Conservation (phyloP, 1,139 yeast genomes). For the Yamadazyma spencermartinsiae region DNA sequence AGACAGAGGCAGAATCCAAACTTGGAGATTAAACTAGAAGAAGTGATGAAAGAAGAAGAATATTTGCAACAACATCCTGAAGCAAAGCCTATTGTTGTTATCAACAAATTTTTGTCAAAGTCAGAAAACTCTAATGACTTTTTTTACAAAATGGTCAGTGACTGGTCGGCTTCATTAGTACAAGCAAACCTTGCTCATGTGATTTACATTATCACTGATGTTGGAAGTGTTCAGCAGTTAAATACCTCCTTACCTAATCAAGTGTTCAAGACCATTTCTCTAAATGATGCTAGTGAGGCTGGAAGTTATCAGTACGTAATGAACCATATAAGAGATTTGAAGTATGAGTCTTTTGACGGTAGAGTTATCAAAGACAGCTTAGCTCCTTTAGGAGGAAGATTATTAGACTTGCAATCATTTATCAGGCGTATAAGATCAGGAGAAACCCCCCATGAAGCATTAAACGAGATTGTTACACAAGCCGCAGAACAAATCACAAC, state of each 20-base stretch:
- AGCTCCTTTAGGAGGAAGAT: slow-evolving; percentile 87
- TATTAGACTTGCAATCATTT: slow-evolving; percentile 90
- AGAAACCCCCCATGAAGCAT: slow-evolving; percentile 74
- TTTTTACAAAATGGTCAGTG: slow-evolving; percentile 75
- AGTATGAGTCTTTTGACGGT: slow-evolving; percentile 42
- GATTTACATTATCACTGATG: slow-evolving; percentile 80
- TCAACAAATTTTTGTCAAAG: slow-evolving; percentile 66
- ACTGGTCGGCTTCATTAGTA: slow-evolving; percentile 82
- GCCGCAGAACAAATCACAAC: slow-evolving; percentile 88
- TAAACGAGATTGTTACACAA: slow-evolving; percentile 76
- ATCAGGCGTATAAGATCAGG: slow-evolving; percentile 87
- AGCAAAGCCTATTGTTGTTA: slow-evolving; percentile 80
- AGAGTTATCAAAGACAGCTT: slow-evolving; percentile 36
- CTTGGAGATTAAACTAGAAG: slow-evolving; percentile 17
- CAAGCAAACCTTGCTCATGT: slow-evolving; percentile 87
- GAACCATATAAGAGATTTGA: slow-evolving; percentile 48
- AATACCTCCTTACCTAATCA: slow-evolving; percentile 79
- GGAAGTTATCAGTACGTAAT: slow-evolving; percentile 74
- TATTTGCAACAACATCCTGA: slow-evolving; percentile 86
- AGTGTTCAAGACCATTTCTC: slow-evolving; percentile 70
- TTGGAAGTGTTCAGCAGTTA: slow-evolving; percentile 70
- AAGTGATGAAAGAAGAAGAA: slow-evolving; percentile 66
- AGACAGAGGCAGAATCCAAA: slow-evolving; percentile 13
- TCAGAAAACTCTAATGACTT: slow-evolving; percentile 59
- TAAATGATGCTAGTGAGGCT: slow-evolving; percentile 77